Base-by-base conservation (phyloP, 129 eudicot genomes). In the Smallanthus sonchifolius region DNA sequence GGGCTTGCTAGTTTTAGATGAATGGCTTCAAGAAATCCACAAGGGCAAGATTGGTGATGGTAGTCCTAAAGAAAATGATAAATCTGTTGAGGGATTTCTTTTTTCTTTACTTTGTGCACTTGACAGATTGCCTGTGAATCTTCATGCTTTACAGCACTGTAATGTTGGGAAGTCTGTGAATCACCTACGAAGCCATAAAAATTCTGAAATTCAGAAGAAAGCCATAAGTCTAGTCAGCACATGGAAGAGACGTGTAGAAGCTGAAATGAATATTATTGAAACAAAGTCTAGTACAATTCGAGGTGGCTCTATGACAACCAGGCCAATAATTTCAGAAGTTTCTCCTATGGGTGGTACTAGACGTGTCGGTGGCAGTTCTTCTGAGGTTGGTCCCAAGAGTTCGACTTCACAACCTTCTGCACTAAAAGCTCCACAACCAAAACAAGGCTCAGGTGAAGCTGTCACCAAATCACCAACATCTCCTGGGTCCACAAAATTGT, bases 191-290 rank as follows among this genome's bases (percentile, higher is more conserved):
- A 77, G 91, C 28, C 95, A 94, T 80, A 90, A 82, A 69, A 90
- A 90, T 67, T 63, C 84, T 7, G 98, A 93, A 66, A 88, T 93
- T 75, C 98, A 90, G 84, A 87, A 81, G 81, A 90, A 94, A 81
- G 97, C 98, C 24, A 84, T 89, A 76, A 85, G 87, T 76, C 81
- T 94, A 75, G 97, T 94, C 49, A 93, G 85, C 87, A 94, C 96
- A 40, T 94, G 98, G 98, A 93, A 93, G 81, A 90, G 86, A 73
- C 92, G 98, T n/a, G 98, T 93, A 70, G 95, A 93, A 71, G 96
- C 97, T 70, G 98, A 94, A 83, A 90, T 94, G 95, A 93, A 77
- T 67, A 84, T 84, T 59, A 85, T 77, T 49, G 90, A 88, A 75
- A 65, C 89, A 2, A 88, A 85, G 71, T 77, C 87, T 70, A 81